Evolutionary conservation across 176 grass and related monocot genomes (phyloP), one percentile per base, ranked within the genome.

Genomic region (Pharus latifolius): DNA sequence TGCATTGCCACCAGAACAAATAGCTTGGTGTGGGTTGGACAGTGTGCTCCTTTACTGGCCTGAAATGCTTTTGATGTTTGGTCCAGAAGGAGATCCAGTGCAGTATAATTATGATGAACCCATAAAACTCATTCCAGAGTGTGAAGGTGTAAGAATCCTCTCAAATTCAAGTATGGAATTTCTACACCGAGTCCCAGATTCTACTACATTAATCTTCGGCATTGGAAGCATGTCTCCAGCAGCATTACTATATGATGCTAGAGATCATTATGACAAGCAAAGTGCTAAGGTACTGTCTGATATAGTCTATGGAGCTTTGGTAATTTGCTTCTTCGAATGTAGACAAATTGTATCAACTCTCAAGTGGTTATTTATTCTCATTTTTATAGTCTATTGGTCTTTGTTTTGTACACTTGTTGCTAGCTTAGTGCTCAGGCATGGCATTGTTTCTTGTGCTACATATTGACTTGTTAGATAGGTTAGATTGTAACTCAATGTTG

Each of bases 81-180:
- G 95, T 83, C 89, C 90, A 52, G 74, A 69, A 65, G 95, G 95
- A 85, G 76, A 90, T 77, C 90, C 95, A 24, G 87, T 98, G 46
- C 87, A 80, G 15, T 93, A 98, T 62, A 76, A 48, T 47, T 93
- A 91, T 65, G 95, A 98, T 68, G 95, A 98, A 83, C 95, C 90
- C 49, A 80, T 98, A 85, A 89, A 76, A 64, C 84, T 98, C 24
- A 86, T 98, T 70, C 86, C 95, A 26, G 90, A 98, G 66, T 98
- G 95, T 56, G 95, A 98, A 68, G 95, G 95, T 23, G 90, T 98
- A 67, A 88, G 95, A 77, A 88, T 98, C 50, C 86, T 98, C 45
- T 88, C 95, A 59, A 98, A 93, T 85, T 93, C 90, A 75, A 91
- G 84, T 61, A 98, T 98, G 90, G 95, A 98, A 76, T 98, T 91